Evolutionary conservation across 345 rosid genomes (phyloP).

Genomic region (Lumnitzera racemosa): DNA sequence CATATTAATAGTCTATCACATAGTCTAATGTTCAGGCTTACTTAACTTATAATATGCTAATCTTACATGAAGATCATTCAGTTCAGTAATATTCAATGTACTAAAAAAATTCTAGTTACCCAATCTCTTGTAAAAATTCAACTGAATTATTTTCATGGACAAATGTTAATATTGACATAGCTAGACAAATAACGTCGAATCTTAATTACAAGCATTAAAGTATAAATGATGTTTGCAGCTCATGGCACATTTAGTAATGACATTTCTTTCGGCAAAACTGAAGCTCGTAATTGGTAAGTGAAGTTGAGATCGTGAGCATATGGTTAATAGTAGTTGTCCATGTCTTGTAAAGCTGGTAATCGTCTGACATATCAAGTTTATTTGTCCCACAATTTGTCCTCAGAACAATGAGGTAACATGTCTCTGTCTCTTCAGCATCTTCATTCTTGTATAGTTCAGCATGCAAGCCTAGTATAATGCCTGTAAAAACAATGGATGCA

Average conservation of each 20-base stretch:
- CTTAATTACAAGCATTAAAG: background rate
- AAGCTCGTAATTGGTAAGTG: conserved; percentile 40
- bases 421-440: conserved; percentile 31
- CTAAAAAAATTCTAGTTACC: no score
- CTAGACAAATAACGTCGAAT: background rate
- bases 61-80: no score
- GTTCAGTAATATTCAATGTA: no score
- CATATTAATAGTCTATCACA: no score
- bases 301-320: conserved; percentile 61
- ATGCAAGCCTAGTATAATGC: conserved; percentile 58
- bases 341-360: conserved; percentile 51
- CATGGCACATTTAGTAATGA: conserved; percentile 2
- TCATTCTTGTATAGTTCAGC: conserved; percentile 57
- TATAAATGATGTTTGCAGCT: background rate
- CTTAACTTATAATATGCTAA: no score
- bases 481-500: conserved; percentile 16
- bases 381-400: conserved; percentile 52
- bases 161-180: no score
- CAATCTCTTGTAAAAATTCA: no score
- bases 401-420: conserved; percentile 65
- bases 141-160: no score
- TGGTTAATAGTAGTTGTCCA: conserved; percentile 69
- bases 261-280: conserved; percentile 29
- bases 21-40: no score
- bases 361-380: conserved; percentile 81